These are phyloP conservation scores for Seiridium unicorne DNA, from an alignment of 2,329 filamentous ascomycete genomes.

Conservation along the genomic window DNA sequence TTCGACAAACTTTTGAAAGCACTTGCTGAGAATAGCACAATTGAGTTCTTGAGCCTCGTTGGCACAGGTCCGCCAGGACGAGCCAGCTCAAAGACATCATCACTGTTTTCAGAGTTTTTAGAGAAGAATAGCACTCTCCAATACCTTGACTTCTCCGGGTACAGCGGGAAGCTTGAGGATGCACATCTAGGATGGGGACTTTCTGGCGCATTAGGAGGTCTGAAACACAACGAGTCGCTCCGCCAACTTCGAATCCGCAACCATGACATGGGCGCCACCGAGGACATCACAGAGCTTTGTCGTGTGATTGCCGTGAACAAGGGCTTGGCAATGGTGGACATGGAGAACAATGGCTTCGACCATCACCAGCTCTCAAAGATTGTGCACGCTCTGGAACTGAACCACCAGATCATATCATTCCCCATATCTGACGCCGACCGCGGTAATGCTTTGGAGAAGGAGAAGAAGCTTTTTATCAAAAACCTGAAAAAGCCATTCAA, in stretches of 20 bases:
- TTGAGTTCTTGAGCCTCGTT: conserved; percentile 52
- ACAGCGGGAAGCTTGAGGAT: conserved; percentile 56
- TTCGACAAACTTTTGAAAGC: conserved; percentile 51
- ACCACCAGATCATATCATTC: conserved; percentile 28
- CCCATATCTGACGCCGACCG: conserved; percentile 22
- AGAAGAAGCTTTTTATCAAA: conserved; percentile 20
- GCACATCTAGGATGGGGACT: conserved; percentile 54
- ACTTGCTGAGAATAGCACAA: conserved; percentile 47
- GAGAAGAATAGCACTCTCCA: conserved; percentile 48
- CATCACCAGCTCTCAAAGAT: conserved; percentile 27
- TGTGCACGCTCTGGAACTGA: conserved; percentile 24
- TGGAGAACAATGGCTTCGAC: conserved; percentile 54
- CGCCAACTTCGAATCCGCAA: conserved; percentile 54
- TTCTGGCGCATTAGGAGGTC: conserved; percentile 46
- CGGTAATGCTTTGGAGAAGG: conserved; percentile 23
- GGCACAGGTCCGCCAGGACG: conserved; percentile 51
- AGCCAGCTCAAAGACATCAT: conserved; percentile 44
- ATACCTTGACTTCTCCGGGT: conserved; percentile 57
- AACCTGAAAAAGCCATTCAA: conserved; percentile 13
- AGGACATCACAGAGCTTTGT: conserved; percentile 40
- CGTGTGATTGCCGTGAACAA: conserved; percentile 47
- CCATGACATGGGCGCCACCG: conserved; percentile 49
- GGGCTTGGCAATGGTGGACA: conserved; percentile 51
- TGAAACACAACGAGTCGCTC: conserved; percentile 41
- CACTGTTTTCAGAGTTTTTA: conserved; percentile 49